Base-by-base conservation (phyloP, 2,329 filamentous ascomycete genomes). In the Plectosphaerella plurivora region DNA sequence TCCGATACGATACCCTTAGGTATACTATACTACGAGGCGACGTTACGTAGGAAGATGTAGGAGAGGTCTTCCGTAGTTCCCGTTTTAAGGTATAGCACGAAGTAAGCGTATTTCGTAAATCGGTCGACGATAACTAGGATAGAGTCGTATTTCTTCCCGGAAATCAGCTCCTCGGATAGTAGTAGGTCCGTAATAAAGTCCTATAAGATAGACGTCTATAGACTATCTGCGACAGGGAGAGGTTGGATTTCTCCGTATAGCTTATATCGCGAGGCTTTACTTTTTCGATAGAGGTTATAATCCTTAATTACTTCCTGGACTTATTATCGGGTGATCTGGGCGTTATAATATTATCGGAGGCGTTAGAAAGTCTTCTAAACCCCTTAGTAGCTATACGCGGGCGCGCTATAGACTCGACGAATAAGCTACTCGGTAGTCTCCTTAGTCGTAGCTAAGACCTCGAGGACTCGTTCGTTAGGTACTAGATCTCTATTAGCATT, bases 161-260 rank as follows among this genome's bases (percentile, higher is more conserved):
- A 14, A 14, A 20, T 45, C 15, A 7, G 7, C 15, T 45, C 41
- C 20, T 45, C n/a, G 46, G 16, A 52, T 37, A 22, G 25, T 52
- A 51, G 42, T 28, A 51, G 44, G 47, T 37, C 35, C 15, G 22
- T 22, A 22, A 22, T 22, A 22, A 22, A 22, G 22, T 22, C 22
- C 22, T 22, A 22, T 22, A 22, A 48, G 54, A 41, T 52, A 35
- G 53, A 47, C 36, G 47, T 54, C 14, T 45, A 46, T 45, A 53
- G 39, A 46, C 36, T 49, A 24, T 49, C 46, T 47, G 50, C 48
- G 37, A 42, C 12, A 47, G 33, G 45, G 52, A 51, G 36, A 51
- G 41, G 10, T 11, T 47, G 51, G 46, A 20, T 49, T 42, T 45
- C 18, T 48, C 20, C 53, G 49, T 51, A 53, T 47, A 45, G 37